A percentile compares a stretch with the other conserved stretches of the same genome.
Conservation (phyloP, 345 rosid genomes). For the Lepidium aucheri region DNA sequence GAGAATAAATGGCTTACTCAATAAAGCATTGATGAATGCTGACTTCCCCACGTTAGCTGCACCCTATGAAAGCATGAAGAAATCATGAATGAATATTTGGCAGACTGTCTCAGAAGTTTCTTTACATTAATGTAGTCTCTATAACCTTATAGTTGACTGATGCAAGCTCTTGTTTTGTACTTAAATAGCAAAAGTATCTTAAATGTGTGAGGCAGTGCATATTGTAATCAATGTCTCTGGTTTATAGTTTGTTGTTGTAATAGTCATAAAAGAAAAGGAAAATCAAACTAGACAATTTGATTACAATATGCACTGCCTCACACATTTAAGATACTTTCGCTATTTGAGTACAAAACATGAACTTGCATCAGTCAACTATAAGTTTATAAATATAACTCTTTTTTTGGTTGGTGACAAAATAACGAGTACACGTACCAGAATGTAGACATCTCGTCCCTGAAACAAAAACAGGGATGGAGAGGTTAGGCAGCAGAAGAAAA, state of each 20-base stretch:
- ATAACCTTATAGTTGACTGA: not conserved
- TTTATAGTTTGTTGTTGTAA: not conserved
- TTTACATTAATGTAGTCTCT: not conserved
- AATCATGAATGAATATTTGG: not conserved
- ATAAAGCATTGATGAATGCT: slow-evolving; percentile 83
- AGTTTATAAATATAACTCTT: not conserved
- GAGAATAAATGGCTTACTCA: slow-evolving; percentile 52
- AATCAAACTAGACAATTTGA: not conserved
- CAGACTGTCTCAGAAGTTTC: not conserved
- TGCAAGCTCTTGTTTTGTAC: not conserved
- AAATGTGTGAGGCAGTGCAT: not conserved
- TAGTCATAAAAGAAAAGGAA: not conserved
- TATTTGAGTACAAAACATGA: not conserved
- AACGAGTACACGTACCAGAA: slow-evolving; percentile 59
- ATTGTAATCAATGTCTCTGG: not conserved
- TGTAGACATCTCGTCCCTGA: slow-evolving; percentile 98
- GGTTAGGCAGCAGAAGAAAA: slow-evolving; percentile 13
- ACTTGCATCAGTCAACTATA: not conserved
- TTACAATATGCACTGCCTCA: not conserved
- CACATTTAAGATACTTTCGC: not conserved
- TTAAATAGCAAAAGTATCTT: not conserved
- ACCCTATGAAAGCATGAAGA: slow-evolving; percentile 41
- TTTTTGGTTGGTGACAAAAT: not conserved
- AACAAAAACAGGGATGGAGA: slow-evolving; percentile 23
- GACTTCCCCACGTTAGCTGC: slow-evolving; percentile 98